phyloP scores from a whole-genome alignment of 2,329 filamentous ascomycete species.

The Aspergillus sp. region DNA sequence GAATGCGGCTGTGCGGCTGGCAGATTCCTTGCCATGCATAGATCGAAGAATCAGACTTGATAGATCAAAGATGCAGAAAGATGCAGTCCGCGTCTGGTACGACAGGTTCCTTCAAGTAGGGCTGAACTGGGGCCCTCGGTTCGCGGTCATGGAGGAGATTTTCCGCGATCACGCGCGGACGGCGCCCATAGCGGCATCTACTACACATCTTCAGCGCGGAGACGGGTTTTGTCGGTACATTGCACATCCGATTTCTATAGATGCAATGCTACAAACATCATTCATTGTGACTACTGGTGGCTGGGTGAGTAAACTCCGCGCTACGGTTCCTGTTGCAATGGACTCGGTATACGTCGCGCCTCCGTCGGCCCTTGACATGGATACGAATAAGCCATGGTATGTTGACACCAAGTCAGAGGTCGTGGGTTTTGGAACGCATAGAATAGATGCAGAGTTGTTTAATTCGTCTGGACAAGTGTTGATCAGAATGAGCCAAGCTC shows the following conservation, averaged over 20 bases:
- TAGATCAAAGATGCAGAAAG: neutral
- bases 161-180: neutral
- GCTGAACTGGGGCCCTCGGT: neutral
- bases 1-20: neutral
- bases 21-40: neutral
- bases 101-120: neutral
- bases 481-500: neutral
- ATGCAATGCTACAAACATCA: neutral
- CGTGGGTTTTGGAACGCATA: neutral
- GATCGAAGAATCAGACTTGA: neutral
- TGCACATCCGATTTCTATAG: neutral
- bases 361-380: neutral
- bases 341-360: neutral
- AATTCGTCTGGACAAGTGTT: neutral
- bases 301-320: neutral
- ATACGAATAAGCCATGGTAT: neutral
- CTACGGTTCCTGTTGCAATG: neutral
- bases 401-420: neutral
- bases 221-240: neutral
- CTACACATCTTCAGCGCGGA: neutral
- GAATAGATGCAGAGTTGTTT: neutral
- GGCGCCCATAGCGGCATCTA: neutral
- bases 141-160: neutral
- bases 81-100: neutral
- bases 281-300: neutral